Evolutionary conservation across 352 stramenopile genomes (phyloP).

Genomic region (Phytopythium litorale): DNA sequence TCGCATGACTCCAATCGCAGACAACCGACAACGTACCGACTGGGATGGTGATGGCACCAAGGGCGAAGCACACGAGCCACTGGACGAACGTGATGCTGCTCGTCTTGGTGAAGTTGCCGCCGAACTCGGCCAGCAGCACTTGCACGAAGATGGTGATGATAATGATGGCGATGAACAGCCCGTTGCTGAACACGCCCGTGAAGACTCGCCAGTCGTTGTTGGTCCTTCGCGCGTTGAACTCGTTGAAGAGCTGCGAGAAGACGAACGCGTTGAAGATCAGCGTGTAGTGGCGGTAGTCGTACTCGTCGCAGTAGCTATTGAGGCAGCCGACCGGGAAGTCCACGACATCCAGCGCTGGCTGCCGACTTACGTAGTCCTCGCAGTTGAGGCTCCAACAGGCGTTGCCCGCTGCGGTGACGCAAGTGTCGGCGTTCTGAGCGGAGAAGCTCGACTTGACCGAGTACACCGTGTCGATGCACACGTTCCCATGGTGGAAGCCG

Average conservation of each 20-base stretch:
- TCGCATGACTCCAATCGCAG: neutral
- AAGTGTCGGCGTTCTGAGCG: slow-evolving; percentile 31
- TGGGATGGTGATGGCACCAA: slow-evolving; percentile 58
- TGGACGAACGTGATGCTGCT: slow-evolving; percentile 55
- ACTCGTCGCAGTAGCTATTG: slow-evolving; percentile 32
- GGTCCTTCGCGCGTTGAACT: slow-evolving; percentile 84
- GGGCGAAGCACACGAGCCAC: slow-evolving; percentile 61
- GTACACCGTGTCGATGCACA: slow-evolving; percentile 41
- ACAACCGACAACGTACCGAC: slow-evolving; percentile 39
- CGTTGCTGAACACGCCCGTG: slow-evolving; percentile 86
- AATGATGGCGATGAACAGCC: slow-evolving; percentile 93
- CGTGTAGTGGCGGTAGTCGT: slow-evolving; percentile 94
- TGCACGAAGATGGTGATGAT: slow-evolving; percentile 92
- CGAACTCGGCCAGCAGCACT: slow-evolving; percentile 94
- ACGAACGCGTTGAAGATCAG: slow-evolving; percentile 99
- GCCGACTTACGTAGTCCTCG: slow-evolving; percentile 51
- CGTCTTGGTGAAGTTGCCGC: slow-evolving; percentile 86
- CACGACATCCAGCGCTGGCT: slow-evolving; percentile 17
- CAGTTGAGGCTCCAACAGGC: slow-evolving; percentile 48
- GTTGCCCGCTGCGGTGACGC: slow-evolving; percentile 40
- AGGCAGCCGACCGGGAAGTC: slow-evolving; percentile 56
- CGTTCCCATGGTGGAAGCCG: slow-evolving; percentile 54
- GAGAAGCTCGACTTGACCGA: slow-evolving; percentile 47
- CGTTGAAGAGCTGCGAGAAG: slow-evolving; percentile 94
- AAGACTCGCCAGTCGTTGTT: slow-evolving; percentile 97